phyloP scores from a whole-genome alignment of 176 grass and related monocot species.

The Puya raimondii region DNA sequence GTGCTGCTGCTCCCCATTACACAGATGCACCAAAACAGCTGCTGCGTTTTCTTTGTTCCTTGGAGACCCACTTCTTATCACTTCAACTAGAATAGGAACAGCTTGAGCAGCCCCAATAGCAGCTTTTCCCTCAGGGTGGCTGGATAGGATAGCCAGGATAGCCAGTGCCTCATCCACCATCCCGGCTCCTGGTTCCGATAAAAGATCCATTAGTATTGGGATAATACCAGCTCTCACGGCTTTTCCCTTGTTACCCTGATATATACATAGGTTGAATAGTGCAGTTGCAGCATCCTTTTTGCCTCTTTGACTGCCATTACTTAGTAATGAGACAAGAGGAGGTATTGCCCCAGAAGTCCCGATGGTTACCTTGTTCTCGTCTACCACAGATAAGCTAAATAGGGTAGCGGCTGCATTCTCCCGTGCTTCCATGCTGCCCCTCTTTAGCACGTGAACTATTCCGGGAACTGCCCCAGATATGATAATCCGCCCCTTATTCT shows the following conservation, averaged over 20 bases:
- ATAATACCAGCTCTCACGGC: constrained; percentile 75
- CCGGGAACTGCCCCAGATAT: constrained; percentile 63
- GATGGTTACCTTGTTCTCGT: constrained; percentile 82
- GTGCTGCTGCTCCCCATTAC: constrained; percentile 60
- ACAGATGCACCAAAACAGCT: constrained; percentile 75
- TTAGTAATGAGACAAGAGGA: constrained; percentile 58
- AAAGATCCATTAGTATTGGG: constrained; percentile 54
- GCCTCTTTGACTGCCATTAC: constrained; percentile 64
- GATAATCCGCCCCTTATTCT: constrained; percentile 80
- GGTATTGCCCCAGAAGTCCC: constrained; percentile 70
- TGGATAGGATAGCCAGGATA: constrained; percentile 70
- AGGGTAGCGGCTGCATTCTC: constrained; percentile 95
- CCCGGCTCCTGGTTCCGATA: constrained; percentile 39
- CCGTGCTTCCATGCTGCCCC: constrained; percentile 82
- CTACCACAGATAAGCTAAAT: constrained; percentile 87
- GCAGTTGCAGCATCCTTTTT: constrained; percentile 83
- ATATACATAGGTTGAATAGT: constrained; percentile 85
- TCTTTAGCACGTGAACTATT: constrained; percentile 77
- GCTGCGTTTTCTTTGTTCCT: constrained; percentile 89
- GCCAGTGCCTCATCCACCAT: constrained; percentile 87
- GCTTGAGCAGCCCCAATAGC: constrained; percentile 49
- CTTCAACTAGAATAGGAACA: constrained; percentile 53
- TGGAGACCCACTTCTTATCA: constrained; percentile 60
- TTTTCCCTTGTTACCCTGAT: constrained; percentile 86
- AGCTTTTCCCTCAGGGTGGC: constrained; percentile 66